phyloP scores from a whole-genome alignment of 176 grass and related monocot species.

The Cymbopogon citratus region DNA sequence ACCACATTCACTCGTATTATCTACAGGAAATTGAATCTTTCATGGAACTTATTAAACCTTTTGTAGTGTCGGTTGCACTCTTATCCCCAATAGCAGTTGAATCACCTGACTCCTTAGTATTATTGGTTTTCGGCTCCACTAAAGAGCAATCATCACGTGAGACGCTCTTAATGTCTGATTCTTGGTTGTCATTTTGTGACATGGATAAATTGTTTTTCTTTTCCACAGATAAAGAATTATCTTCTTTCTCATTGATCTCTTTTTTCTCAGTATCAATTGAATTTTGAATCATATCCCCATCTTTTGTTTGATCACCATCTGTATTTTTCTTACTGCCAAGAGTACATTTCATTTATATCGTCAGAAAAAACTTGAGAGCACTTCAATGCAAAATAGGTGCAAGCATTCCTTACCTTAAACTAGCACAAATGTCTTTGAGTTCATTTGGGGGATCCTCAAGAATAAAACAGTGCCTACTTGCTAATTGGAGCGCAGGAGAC shows the following conservation, averaged over 20 bases:
- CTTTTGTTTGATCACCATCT: slow-evolving; percentile 48
- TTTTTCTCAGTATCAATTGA: slow-evolving; percentile 40
- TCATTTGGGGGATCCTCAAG: slow-evolving; percentile 83
- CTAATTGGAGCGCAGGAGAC: slow-evolving; percentile 79
- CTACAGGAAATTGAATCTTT: slow-evolving; percentile 14
- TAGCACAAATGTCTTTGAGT: slow-evolving; percentile 33
- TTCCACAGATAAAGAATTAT: slow-evolving; percentile 31
- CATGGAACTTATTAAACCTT: slow-evolving; percentile 30
- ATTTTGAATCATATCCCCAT: slow-evolving; percentile 23
- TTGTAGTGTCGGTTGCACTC: slow-evolving; percentile 11
- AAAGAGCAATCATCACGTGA: slow-evolving; percentile 11
- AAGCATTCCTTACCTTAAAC: slow-evolving; percentile 50
- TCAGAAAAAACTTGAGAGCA: slow-evolving; percentile 25
- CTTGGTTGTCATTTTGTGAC: slow-evolving; percentile 24
- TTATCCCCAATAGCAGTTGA: slow-evolving; percentile 31
- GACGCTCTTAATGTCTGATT: slow-evolving; percentile 37
- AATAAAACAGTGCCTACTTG: slow-evolving; percentile 89
- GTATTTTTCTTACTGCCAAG: slow-evolving; percentile 43
- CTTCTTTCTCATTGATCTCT: slow-evolving; percentile 31
- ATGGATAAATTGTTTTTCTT: slow-evolving; percentile 35
- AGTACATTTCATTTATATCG: slow-evolving; percentile 5
- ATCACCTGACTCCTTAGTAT: slow-evolving; percentile 34
- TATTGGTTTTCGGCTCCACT: slow-evolving; percentile 16
- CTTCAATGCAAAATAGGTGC: slow-evolving; percentile 14
- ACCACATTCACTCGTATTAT: slow-evolving; percentile 29